Base-by-base conservation (phyloP, 768 basidiomycete species). In the Rhizopogon roseolus region DNA sequence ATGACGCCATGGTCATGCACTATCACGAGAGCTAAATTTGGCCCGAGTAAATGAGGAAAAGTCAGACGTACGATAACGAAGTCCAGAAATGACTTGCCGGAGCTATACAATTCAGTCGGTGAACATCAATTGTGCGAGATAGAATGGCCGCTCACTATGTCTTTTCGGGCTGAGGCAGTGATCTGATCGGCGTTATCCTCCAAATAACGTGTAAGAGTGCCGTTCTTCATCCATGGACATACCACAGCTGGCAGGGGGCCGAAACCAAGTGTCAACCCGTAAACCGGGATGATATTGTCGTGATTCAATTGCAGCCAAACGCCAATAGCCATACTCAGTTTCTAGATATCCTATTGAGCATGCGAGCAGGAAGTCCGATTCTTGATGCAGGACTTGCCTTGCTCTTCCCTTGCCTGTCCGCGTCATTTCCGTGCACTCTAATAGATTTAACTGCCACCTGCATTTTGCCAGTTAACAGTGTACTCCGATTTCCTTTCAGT, bases 371-470 rank as follows among this genome's bases (percentile, higher is more conserved):
- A 32, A 17, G 19, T 46, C 7, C 6, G 16, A 32, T 14, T 46
- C 16, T 6, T 16, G 50, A 17, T 4, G 10, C 39, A 17, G 11
- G n/a, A 37, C 1, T 49, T 5, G 61, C 67, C 52, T 66, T 54
- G 44, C 5, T 5, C 41, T 66, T 68, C 39, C 51, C 28, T 8
- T 5, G 17, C 27, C 59, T 58, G 41, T 54, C 46, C 0, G 38
- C 3, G 14, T 54, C 58, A 11, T 29, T 45, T 4, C 32, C 40
- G 6, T 51, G 37, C 6, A 50, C 34, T 27, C 66, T 64, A 39
- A 67, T 27, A n/a, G 51, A 57, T 56, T 67, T 67, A 16, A 67
- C 62, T 29, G 68, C 66, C 32, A 67, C 66, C 66, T 67, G 34
- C 3, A 5, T 19, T 16, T 14, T 22, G 19, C 8, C 32, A 5